Base-by-base conservation (phyloP, 441 rosid genomes). In the Gossypium schwendimanii region DNA sequence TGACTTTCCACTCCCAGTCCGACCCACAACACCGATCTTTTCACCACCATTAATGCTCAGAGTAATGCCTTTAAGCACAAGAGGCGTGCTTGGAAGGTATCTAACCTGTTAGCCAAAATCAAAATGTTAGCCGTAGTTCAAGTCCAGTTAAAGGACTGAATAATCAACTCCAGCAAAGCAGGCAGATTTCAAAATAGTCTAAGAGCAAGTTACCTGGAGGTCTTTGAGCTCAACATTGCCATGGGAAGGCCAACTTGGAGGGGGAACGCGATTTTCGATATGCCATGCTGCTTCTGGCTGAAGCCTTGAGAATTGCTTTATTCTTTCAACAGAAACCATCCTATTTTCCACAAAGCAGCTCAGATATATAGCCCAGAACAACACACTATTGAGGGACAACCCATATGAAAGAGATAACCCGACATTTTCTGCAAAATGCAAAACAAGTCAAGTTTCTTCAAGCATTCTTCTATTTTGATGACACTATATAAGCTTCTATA, bases 1-100 rank as follows among this genome's bases (percentile, higher is more conserved):
- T 21, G 98, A 91, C 77, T 94, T 94, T 64, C 98, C 98, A 53
- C 98, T 88, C 69, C 98, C 98, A 1, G 98, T 94, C 57, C 98
- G 90, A 36, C 98, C 97, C 55, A 94, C 98, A 23, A 94, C 83
- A 64, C 97, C 97, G 20, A 94, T 79, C 83, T 94, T 94, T 72
- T 94, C 95, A 31, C 97, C 98, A 14, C 97, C 97, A 10, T 76
- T 70, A 76, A 94, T 94, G 83, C 87, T 88, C 66, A 94, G 83
- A 21, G 86, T 81, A 49, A 94, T 84, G 61, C 98, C 98, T 78
- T 87, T 91, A 63, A 94, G 86, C 49, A 94, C 96, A 44, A 94
- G 79, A 54, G 97, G 98, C 21, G 95, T 89, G 84, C 84, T 90
- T 36, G 94, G 95, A 50, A 96, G 88, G 70, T 94, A 94, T 54